These are phyloP conservation scores for Mycena metata DNA, from an alignment of 768 basidiomycete species.

Conservation along the genomic window DNA sequence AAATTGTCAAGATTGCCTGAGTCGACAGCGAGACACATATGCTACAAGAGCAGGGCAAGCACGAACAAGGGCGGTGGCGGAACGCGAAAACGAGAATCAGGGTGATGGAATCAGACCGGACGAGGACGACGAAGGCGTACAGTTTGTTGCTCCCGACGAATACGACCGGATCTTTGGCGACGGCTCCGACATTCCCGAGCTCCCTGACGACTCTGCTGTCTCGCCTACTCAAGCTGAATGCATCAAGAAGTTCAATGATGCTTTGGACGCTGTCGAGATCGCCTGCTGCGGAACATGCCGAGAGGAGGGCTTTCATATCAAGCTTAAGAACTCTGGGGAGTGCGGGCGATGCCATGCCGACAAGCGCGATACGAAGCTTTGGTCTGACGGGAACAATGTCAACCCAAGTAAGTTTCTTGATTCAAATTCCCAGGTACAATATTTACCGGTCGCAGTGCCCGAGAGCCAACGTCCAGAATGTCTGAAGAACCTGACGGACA, in stretches of 20 bases:
- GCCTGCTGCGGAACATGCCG: not conserved
- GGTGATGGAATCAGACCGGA: not conserved
- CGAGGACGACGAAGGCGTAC: slow-evolving; percentile 15
- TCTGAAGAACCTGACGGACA: slow-evolving; percentile 25
- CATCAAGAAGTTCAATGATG: not conserved
- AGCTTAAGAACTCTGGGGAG: not conserved
- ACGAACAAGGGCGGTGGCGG: too few relatives aligned
- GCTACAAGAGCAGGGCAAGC: too few relatives aligned
- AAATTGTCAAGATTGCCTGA: too few relatives aligned
- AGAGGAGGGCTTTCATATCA: slow-evolving; percentile 10
- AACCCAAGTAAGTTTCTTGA: slow-evolving; percentile 8
- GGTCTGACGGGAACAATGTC: slow-evolving; percentile 16
- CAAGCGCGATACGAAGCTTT: not conserved
- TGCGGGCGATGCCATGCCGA: slow-evolving; percentile 3
- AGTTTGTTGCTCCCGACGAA: slow-evolving; percentile 4
- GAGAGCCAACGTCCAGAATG: not conserved
- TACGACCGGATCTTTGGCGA: slow-evolving; percentile 8
- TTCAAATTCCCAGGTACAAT: too few relatives aligned
- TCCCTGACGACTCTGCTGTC: slow-evolving; percentile 6
- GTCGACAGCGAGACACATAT: too few relatives aligned
- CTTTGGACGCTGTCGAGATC: not conserved
- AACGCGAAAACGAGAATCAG: not conserved
- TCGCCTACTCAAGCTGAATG: not conserved
- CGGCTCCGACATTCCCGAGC: slow-evolving; percentile 3
- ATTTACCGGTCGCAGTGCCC: not conserved